Conservation (phyloP, 352 stramenopile species). For the Globisporangium nunn region DNA sequence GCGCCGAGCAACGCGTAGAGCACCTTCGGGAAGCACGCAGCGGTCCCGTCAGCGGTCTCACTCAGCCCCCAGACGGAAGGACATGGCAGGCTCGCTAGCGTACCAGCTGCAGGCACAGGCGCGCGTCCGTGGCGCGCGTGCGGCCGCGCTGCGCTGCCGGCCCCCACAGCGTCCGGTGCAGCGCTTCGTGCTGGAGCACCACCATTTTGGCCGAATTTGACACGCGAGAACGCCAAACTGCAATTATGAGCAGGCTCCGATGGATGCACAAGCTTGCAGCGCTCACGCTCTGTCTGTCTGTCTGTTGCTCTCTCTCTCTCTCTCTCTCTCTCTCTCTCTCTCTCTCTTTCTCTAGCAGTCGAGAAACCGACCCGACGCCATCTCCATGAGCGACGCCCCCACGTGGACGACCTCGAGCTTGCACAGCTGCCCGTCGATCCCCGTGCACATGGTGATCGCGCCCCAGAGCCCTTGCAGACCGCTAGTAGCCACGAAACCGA, state of each 20-base stretch:
- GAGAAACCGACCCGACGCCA: conserved; percentile 49
- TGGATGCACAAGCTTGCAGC: too few species aligned
- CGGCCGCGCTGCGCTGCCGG: conserved; percentile 32
- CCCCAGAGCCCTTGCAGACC: conserved; percentile 54
- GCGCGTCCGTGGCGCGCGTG: conserved; percentile 28
- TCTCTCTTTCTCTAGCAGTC: conserved; percentile 11
- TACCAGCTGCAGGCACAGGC: conserved; percentile 30
- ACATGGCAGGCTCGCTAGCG: conserved; percentile 18
- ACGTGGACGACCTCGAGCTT: conserved; percentile 19
- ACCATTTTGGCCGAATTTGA: conserved; percentile 28
- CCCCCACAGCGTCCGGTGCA: conserved; percentile 59
- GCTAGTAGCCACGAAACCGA: conserved; percentile 7
- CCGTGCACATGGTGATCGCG: conserved; percentile 69
- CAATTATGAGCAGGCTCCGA: too few species aligned
- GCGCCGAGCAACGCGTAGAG: conserved; percentile 27
- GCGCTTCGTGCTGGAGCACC: conserved; percentile 49
- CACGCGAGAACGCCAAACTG: too few species aligned
- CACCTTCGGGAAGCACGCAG: not conserved
- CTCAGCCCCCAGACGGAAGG: not conserved
- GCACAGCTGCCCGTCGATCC: conserved; percentile 36
- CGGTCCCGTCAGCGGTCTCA: not conserved
- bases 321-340: too few species aligned
- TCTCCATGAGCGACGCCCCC: conserved; percentile 34
- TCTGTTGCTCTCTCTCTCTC: too few species aligned
- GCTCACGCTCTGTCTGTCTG: too few species aligned